A percentile compares a stretch with the other conserved stretches of the same genome.
Evolutionary conservation across 2,329 filamentous ascomycete species (phyloP).

Genomic region (Monilinia aucupariae): DNA sequence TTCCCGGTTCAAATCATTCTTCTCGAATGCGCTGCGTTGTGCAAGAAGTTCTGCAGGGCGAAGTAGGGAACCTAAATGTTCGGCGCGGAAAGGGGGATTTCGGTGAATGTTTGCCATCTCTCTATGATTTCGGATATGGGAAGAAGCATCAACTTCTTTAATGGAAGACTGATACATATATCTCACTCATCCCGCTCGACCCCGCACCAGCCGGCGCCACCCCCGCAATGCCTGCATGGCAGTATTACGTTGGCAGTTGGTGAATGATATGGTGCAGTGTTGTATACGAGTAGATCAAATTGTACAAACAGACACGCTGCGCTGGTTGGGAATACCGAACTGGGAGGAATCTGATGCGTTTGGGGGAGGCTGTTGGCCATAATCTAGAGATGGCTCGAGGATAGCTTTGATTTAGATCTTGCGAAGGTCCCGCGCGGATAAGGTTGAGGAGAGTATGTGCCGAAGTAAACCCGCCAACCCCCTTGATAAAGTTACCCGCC

Average conservation of each 20-base stretch:
- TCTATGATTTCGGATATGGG: not conserved
- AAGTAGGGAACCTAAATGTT: slow-evolving; percentile 60
- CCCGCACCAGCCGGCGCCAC: not conserved
- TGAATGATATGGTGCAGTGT: not conserved
- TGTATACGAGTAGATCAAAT: not conserved
- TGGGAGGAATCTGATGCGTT: not conserved
- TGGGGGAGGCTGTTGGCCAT: not conserved
- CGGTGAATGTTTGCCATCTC: slow-evolving; percentile 22
- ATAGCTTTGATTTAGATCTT: not conserved
- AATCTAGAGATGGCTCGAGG: not conserved
- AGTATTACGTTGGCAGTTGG: not conserved
- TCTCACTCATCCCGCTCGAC: not conserved
- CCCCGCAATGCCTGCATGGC: not conserved
- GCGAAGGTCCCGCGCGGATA: not conserved
- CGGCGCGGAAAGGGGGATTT: slow-evolving; percentile 52
- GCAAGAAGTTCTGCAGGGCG: slow-evolving; percentile 53
- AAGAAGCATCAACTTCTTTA: not conserved
- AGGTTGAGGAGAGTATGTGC: not conserved
- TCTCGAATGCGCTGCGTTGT: slow-evolving; percentile 50
- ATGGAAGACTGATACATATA: not conserved
- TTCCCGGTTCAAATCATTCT: slow-evolving; percentile 42
- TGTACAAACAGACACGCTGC: not conserved
- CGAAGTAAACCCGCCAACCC: not conserved
- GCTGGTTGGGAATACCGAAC: not conserved
- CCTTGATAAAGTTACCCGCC: not conserved